Evolutionary conservation across 352 stramenopile species (phyloP).

Genomic region (Phytophthora sp.): DNA sequence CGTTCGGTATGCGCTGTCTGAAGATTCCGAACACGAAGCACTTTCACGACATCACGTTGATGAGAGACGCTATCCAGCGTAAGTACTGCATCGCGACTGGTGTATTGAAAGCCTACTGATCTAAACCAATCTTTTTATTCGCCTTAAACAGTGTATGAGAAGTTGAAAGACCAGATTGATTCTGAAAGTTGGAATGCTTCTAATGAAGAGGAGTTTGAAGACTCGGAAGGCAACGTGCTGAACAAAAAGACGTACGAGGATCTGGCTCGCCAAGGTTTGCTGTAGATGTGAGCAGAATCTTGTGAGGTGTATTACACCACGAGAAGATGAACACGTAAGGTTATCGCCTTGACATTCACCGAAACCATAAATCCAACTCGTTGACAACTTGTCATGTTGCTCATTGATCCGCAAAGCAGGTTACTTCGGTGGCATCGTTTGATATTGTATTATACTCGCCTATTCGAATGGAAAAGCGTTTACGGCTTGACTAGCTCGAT

Average conservation of each 20-base stretch:
- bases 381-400: constrained; percentile 19
- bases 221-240: constrained; percentile 98
- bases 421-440: constrained; percentile 3
- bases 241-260: constrained; percentile 98
- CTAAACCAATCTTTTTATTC: constrained; percentile 6
- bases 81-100: constrained; percentile 26
- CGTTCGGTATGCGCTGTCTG: constrained; percentile 98
- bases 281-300: constrained; percentile 61
- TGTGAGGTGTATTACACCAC: not conserved
- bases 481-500: constrained; percentile 41
- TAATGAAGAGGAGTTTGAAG: constrained; percentile 98
- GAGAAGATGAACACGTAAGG: constrained; percentile 12
- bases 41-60: constrained; percentile 99
- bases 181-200: constrained; percentile 93
- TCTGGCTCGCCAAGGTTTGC: constrained; percentile 95
- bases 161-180: constrained; percentile 95
- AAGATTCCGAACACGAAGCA: constrained; percentile 99
- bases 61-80: constrained; percentile 94
- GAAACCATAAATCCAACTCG: constrained; percentile 14
- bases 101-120: not conserved
- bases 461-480: not conserved
- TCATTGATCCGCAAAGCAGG: constrained; percentile 2
- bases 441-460: constrained; percentile 12
- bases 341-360: not conserved
- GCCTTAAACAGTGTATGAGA: constrained; percentile 91